Conservation (phyloP, 2,329 filamentous ascomycete species). For the Graphiopsis chlorocephala region DNA sequence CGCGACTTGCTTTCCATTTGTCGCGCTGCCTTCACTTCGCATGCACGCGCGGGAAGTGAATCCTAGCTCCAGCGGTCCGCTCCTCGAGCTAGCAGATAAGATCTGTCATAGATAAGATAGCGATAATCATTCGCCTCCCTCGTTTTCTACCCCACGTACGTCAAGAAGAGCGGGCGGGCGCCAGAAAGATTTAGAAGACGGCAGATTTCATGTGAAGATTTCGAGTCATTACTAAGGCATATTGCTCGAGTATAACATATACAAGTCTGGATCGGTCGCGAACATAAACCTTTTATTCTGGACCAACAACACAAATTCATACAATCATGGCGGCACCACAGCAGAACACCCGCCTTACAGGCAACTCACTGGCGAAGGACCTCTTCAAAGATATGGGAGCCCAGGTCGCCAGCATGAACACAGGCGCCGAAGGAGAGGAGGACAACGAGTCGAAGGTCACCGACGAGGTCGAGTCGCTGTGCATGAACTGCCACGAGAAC, state of each 20-base stretch:
- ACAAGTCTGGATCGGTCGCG: neutral
- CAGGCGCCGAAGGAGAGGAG: conserved; percentile 33
- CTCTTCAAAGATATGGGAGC: conserved; percentile 53
- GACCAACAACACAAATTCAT: neutral
- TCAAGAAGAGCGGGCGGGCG: neutral
- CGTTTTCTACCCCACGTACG: conserved; percentile 7
- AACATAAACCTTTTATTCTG: neutral
- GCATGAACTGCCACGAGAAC: conserved; percentile 55
- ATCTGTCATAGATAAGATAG: neutral
- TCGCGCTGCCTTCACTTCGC: conserved; percentile 10
- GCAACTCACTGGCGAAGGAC: conserved; percentile 41
- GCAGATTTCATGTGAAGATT: conserved; percentile 17
- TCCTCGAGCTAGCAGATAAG: neutral
- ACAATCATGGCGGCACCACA: conserved; percentile 12
- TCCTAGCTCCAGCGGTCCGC: neutral
- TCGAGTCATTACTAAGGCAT: conserved; percentile 14
- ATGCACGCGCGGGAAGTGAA: neutral
- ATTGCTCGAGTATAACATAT: neutral
- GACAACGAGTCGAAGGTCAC: conserved; percentile 48
- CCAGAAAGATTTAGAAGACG: conserved; percentile 14
- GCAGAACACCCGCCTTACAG: neutral
- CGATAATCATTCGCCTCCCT: neutral
- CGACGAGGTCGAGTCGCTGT: conserved; percentile 53
- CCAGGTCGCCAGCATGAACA: conserved; percentile 43
- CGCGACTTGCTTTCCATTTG: neutral